phyloP scores from a whole-genome alignment of 208 protist genomes.

The Acanthamoeba triangularis region DNA sequence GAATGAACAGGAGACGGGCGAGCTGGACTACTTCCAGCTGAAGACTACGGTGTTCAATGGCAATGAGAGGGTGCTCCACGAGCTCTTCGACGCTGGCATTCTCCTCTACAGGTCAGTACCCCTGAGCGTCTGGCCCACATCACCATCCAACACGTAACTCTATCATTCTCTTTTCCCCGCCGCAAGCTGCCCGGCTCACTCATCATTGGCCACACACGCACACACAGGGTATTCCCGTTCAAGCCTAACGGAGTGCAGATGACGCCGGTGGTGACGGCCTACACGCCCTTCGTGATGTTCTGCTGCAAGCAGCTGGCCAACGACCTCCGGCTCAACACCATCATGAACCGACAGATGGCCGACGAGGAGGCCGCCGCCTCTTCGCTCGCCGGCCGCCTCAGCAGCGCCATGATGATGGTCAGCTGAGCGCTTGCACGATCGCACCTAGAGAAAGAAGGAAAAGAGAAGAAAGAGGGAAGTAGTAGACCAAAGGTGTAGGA shows the following conservation, averaged over 20 bases:
- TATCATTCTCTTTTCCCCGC: background rate
- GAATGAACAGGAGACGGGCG: background rate
- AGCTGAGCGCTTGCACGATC: background rate
- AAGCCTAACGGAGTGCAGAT: background rate
- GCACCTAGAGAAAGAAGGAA: no score
- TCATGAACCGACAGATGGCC: conserved; percentile 48
- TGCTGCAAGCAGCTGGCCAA: conserved; percentile 65
- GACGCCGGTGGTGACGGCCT: conserved; percentile 61
- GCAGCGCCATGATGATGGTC: conserved; percentile 32
- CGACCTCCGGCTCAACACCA: background rate
- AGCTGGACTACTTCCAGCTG: conserved; percentile 68
- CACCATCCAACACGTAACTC: background rate
- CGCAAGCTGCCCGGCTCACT: background rate
- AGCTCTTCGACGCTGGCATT: conserved; percentile 73
- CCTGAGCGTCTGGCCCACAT: background rate
- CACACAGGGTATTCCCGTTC: conserved; percentile 29
- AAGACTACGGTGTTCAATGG: conserved; percentile 55
- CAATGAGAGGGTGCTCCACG: conserved; percentile 31
- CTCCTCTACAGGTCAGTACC: conserved; percentile 38
- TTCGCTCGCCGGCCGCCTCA: conserved; percentile 3
- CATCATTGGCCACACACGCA: background rate
- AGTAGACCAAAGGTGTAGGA: no score
- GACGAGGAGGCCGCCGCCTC: conserved; percentile 20
- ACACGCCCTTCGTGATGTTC: conserved; percentile 57
- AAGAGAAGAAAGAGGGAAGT: no score